Evolutionary conservation across 164 flowering plant genomes (phyloP).

Genomic region (Magnolia officinalis): DNA sequence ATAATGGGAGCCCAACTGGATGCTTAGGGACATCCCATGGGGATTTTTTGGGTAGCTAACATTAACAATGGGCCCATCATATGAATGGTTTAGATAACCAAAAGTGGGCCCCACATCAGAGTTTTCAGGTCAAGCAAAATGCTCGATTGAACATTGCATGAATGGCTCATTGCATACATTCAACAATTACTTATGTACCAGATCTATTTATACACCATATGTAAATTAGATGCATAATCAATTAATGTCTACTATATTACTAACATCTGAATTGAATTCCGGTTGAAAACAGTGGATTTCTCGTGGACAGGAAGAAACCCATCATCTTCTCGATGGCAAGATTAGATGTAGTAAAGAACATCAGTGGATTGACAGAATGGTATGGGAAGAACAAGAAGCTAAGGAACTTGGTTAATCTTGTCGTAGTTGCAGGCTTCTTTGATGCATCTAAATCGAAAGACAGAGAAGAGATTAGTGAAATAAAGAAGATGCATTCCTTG

Average conservation of each 20-base stretch:
- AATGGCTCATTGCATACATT: background rate
- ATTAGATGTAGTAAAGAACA: conserved; percentile 87
- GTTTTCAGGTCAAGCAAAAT: too few relatives aligned
- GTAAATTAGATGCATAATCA: background rate
- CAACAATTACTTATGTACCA: too few relatives aligned
- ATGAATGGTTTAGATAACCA: too few relatives aligned
- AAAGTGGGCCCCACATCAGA: too few relatives aligned
- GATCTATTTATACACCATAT: too few relatives aligned
- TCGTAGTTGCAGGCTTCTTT: conserved; percentile 80
- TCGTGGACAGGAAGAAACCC: conserved; percentile 76
- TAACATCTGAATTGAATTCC: conserved; percentile 9
- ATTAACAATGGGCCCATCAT: too few relatives aligned
- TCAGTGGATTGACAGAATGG: conserved; percentile 83
- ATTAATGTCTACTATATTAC: background rate
- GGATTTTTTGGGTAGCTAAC: too few relatives aligned
- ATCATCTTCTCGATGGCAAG: conserved; percentile 98
- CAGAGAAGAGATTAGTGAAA: conserved; percentile 87
- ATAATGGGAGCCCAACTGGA: too few relatives aligned
- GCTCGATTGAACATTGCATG: too few relatives aligned
- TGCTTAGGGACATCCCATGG: too few relatives aligned
- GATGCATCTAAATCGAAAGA: conserved; percentile 85
- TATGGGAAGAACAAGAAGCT: conserved; percentile 77
- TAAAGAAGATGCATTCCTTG: conserved; percentile 72
- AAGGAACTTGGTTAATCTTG: conserved; percentile 70
- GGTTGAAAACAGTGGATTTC: conserved; percentile 60